phyloP scores from a whole-genome alignment of 345 rosid genomes.

The Citropsis articulata region DNA sequence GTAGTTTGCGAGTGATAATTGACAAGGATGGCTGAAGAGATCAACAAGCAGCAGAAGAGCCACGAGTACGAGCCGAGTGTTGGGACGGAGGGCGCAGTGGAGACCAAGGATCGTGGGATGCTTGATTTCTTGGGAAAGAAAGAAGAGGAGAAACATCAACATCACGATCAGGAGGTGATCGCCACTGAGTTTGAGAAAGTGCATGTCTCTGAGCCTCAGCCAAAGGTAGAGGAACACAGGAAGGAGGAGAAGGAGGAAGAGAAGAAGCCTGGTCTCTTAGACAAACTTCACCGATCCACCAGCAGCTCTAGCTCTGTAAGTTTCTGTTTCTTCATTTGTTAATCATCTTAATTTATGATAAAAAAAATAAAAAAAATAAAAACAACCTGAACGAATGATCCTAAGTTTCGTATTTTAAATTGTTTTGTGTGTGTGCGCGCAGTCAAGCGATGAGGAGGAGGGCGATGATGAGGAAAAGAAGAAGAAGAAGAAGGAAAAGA shows the following conservation, averaged over 20 bases:
- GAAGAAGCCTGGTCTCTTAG: conserved; percentile 55
- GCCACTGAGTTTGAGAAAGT: conserved; percentile 64
- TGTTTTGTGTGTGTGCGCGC: not conserved
- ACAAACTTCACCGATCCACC: conserved; percentile 64
- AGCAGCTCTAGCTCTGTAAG: conserved; percentile 98
- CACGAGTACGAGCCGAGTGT: conserved; percentile 41
- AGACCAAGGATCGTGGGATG: conserved; percentile 70
- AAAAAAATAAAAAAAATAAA: too few species aligned
- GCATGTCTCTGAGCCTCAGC: conserved; percentile 44
- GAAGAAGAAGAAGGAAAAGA: conserved; percentile 52
- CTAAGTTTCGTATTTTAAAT: too few species aligned
- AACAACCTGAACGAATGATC: too few species aligned
- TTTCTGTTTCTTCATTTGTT: not conserved
- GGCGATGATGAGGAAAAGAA: conserved; percentile 63
- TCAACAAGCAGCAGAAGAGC: conserved; percentile 25
- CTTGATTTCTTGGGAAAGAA: conserved; percentile 81
- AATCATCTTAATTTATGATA: too few species aligned
- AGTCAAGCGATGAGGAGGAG: conserved; percentile 89
- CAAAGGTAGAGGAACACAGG: conserved; percentile 22
- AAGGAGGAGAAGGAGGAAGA: conserved; percentile 28
- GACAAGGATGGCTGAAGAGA: conserved; percentile 53
- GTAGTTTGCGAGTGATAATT: not conserved
- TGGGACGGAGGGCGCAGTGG: conserved; percentile 26
- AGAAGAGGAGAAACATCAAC: conserved; percentile 55
- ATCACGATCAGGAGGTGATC: conserved; percentile 34